Conservation (phyloP, 2,329 filamentous ascomycete genomes). For the Penicillium crustosum region DNA sequence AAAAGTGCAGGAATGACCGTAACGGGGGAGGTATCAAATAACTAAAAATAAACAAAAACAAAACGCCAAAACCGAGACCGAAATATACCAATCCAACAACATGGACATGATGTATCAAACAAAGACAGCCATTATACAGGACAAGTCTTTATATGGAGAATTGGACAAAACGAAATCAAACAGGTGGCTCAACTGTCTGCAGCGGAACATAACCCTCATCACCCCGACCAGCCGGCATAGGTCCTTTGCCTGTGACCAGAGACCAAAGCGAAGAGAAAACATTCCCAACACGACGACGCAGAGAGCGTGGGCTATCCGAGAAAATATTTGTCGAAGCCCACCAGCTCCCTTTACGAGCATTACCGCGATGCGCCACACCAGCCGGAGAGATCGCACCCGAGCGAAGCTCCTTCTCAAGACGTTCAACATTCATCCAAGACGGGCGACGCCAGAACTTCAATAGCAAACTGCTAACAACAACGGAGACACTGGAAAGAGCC, state of each 20-base stretch:
- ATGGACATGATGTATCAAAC: constrained; percentile 2
- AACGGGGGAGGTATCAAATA: constrained; percentile 21
- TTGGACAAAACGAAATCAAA: constrained; percentile 11
- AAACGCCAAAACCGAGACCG: neutral
- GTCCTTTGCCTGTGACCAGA: constrained; percentile 29
- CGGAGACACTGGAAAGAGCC: constrained; percentile 85
- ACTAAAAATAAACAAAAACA: neutral
- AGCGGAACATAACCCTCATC: constrained; percentile 49
- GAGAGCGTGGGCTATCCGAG: constrained; percentile 18
- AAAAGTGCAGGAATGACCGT: constrained; percentile 4
- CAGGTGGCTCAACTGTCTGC: constrained; percentile 44
- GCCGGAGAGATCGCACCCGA: constrained; percentile 23
- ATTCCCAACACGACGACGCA: constrained; percentile 22
- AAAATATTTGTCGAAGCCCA: constrained; percentile 33
- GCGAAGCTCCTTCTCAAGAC: constrained; percentile 59
- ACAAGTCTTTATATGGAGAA: neutral
- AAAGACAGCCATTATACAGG: neutral
- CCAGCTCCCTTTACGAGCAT: constrained; percentile 28
- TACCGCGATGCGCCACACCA: constrained; percentile 10
- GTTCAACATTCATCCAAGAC: constrained; percentile 76
- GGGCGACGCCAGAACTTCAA: constrained; percentile 86
- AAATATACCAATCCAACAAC: neutral
- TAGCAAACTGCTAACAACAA: constrained; percentile 79
- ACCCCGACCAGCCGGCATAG: constrained; percentile 20
- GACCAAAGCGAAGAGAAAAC: constrained; percentile 29